Conservation (phyloP, 306 rosid species). For the Cicer arietinum region DNA sequence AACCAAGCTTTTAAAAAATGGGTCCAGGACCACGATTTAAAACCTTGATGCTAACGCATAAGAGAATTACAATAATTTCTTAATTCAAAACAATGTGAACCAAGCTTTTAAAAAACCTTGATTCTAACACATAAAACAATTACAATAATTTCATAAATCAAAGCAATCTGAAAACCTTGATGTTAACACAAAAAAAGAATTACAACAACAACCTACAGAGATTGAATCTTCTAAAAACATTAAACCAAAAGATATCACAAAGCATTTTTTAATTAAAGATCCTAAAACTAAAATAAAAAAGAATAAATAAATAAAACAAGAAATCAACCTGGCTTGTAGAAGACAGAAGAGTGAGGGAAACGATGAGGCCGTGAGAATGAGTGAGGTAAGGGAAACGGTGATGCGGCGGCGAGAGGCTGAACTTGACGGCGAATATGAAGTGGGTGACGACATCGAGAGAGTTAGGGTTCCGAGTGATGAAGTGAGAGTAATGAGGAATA, state of each 20-base stretch:
- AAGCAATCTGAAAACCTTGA: not conserved
- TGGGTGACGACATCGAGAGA: no score
- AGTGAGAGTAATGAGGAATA: no score
- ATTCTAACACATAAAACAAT: not conserved
- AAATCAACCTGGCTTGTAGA: slow-evolving; percentile 78
- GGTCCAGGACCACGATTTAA: not conserved
- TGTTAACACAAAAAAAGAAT: not conserved
- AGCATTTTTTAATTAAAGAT: not conserved
- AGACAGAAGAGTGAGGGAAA: slow-evolving; percentile 53
- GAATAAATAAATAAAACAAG: not conserved
- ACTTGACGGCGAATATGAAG: no score
- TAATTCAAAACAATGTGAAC: not conserved
- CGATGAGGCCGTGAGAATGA: no score
- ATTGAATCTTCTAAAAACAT: not conserved
- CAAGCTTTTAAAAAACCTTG: no score
- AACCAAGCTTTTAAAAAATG: not conserved
- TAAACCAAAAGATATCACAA: not conserved
- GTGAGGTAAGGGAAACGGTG: no score
- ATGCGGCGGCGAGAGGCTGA: no score
- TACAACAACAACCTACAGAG: not conserved
- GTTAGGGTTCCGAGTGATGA: no score
- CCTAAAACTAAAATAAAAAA: not conserved
- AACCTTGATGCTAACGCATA: not conserved
- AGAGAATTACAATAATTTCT: not conserved
- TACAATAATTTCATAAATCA: not conserved